Evolutionary conservation across 352 stramenopile species (phyloP).

Genomic region (Globisporangium takayamanum): DNA sequence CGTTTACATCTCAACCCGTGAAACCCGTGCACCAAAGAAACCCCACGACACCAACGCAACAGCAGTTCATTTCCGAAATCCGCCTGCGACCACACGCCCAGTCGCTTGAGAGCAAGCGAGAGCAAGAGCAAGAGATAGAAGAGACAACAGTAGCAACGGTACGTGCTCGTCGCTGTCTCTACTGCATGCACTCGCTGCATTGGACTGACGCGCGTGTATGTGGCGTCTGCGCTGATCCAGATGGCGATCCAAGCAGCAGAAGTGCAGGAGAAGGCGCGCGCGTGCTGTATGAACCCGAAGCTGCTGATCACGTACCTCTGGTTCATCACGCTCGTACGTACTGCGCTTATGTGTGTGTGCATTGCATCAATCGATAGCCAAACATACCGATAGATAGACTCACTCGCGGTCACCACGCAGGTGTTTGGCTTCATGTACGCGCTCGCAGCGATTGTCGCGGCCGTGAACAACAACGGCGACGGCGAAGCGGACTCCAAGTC

Average conservation of each 20-base stretch:
- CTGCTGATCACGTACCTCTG: conserved; percentile 82
- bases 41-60: no score
- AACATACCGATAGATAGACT: conserved; percentile 67
- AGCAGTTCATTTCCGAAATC: no score
- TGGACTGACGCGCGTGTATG: no score
- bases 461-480: conserved; percentile 68
- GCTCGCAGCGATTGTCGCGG: conserved; percentile 77
- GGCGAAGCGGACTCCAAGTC: conserved; percentile 68
- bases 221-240: conserved; percentile 6
- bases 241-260: conserved; percentile 56
- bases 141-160: no score
- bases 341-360: not conserved
- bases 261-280: conserved; percentile 49
- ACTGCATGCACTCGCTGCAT: no score
- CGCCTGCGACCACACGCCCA: no score
- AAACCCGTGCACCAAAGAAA: no score
- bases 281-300: conserved; percentile 76
- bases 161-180: no score
- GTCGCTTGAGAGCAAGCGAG: no score
- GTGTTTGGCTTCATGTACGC: conserved; percentile 84
- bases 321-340: conserved; percentile 62
- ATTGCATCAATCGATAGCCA: conserved; percentile 10
- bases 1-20: no score
- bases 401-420: conserved; percentile 10
- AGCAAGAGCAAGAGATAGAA: no score